Base-by-base conservation (phyloP, 1,284 basidiomycete genomes). In the Ustilago xerochloae region DNA sequence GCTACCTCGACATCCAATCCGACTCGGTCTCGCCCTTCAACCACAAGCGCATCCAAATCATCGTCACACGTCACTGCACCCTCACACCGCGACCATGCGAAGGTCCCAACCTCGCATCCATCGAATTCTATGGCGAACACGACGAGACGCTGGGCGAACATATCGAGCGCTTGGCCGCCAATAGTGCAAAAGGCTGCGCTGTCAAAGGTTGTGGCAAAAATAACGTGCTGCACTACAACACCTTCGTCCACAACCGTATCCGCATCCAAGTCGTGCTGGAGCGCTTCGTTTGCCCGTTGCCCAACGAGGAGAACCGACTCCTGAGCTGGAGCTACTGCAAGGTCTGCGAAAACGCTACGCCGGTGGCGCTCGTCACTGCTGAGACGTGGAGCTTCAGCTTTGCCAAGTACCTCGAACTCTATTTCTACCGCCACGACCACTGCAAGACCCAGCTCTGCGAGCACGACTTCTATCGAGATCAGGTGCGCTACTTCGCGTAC, bases 311-410 rank as follows among this genome's bases (percentile, higher is more conserved):
- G 76, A 91, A 94, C 63, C 87, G 90, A 59, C 91, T 97, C 78
- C 92, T 93, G 47, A 96, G 94, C 10, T 97, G 94, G 93, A 94
- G 91, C 83, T 91, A 91, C 48, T 97, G 95, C 86, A 89, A 91
- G 43, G 86, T 91, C 22, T 83, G 83, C 66, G 80, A 77, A 64
- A 64, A 70, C 24, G 79, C 76, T 2, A 78, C 94, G 18, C 92
- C 93, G 0, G 93, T 95, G 82, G 92, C 93, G 59, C 91, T 91
- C 18, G 90, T 98, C 39, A 94, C 93, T 1, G 91, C 93, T 73
- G 94, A 97, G 82, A 94, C 95, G 86, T 93, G 94, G 85, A 86
- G 93, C 80, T 92, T 95, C 85, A 91, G 94, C n/a, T 94, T 94
- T 81, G 92, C 92, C 38, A 95, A 95, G 82, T 97, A 93, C 81